Base-by-base conservation (phyloP, 2,329 filamentous ascomycete genomes). In the Didymella pinodella region DNA sequence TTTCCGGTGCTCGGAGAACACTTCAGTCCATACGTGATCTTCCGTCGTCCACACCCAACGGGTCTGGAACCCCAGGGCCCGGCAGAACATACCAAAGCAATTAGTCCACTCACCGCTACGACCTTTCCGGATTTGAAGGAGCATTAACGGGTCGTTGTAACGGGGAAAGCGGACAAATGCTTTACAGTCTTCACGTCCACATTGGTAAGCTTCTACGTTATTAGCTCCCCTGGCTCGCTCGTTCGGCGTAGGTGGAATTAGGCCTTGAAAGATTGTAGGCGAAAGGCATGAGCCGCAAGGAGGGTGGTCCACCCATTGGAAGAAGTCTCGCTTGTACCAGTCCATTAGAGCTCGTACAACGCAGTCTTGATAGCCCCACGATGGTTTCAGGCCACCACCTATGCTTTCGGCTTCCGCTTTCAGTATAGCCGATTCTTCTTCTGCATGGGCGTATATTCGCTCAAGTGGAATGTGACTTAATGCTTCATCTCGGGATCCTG, bases 31-130 rank as follows among this genome's bases (percentile, higher is more conserved):
- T 25, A 97, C 92, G 73, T 97, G 92, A 76, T 98, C 95, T 78
- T 98, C 95, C 26, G 90, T 90, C 69, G 98, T 98, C 95, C 95
- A 99, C 11, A 99, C 90, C 95, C 95, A 99, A 71, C 95, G 88
- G 22, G 97, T 93, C 61, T 94, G 87, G 60, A 90, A 91, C 48
- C 94, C 94, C 14, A 98, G 88, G 5, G 95, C 95, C 60, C 94
- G 88, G 82, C 94, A 98, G 51, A 99, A 85, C 95, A 98, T 98
- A 80, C 90, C 94, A 80, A 99, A 99, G 83, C 93, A 97, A 80
- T 97, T 98, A 66, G 92, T 93, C 93, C 95, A 98, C 81, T 99
- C 95, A 61, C 95, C 95, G 62, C 90, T 90, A 67, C 95, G 89
- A 34, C 95, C 95, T 66, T 90, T 86, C 66, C 91, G 85, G 28